Percentiles rank a stretch among this genome's conserved stretches.
Conservation (phyloP, 768 basidiomycete genomes). For the Boletus vermiculosoides region DNA sequence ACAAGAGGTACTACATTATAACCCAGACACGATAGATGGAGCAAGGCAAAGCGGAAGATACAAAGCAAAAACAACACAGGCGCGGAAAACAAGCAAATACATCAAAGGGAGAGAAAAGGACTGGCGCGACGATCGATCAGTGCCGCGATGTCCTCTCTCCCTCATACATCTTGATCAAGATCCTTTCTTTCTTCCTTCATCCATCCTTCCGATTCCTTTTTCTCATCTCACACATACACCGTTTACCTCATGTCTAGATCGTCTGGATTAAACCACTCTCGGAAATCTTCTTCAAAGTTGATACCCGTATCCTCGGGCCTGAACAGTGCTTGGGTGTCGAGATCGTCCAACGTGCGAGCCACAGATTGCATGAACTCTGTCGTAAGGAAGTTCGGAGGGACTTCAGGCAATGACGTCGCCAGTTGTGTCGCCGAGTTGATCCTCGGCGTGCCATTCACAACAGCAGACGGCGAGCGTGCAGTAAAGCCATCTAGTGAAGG, state of each 20-base stretch:
- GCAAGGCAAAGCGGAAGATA: too few relatives aligned
- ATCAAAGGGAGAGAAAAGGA: too few relatives aligned
- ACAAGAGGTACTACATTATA: too few relatives aligned
- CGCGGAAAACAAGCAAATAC: too few relatives aligned
- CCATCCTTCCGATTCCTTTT: slow-evolving; percentile 4
- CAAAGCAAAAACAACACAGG: too few relatives aligned
- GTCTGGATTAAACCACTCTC: slow-evolving; percentile 71
- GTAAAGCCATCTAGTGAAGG: slow-evolving; percentile 48
- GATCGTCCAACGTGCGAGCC: slow-evolving; percentile 39
- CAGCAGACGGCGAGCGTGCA: slow-evolving; percentile 38
- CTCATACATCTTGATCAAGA: too few relatives aligned
- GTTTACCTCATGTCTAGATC: slow-evolving; percentile 32
- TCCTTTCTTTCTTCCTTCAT: neutral
- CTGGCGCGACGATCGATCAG: too few relatives aligned
- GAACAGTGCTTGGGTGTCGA: slow-evolving; percentile 39
- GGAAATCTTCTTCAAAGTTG: slow-evolving; percentile 73
- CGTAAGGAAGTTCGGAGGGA: slow-evolving; percentile 22
- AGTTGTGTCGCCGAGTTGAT: slow-evolving; percentile 27
- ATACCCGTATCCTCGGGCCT: slow-evolving; percentile 44
- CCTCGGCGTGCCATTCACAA: slow-evolving; percentile 33
- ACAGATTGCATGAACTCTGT: slow-evolving; percentile 48
- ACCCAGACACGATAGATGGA: too few relatives aligned
- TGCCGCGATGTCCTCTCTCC: too few relatives aligned
- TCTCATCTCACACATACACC: neutral
- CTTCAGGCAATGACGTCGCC: slow-evolving; percentile 26